Evolutionary conservation across 306 rosid genomes (phyloP), one percentile per base, ranked within the genome.

Genomic region (Casuarina glauca): DNA sequence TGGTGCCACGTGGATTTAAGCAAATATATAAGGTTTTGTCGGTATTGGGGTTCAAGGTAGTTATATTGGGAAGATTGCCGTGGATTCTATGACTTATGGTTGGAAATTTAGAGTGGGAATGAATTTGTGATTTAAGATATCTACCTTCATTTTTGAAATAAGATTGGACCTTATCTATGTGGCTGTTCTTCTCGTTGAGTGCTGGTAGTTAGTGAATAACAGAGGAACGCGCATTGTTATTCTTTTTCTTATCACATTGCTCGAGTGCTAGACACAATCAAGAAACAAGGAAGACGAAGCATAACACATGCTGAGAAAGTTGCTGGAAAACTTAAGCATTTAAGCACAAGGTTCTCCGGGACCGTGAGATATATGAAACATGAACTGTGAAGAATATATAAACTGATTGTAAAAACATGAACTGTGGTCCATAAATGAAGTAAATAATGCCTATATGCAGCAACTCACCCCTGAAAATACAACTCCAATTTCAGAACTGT

Each of bases 401-500:
- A 64, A 39, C 12, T 8, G 49, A 66, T 41, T 8, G 12, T 39
- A 66, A 16, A 39, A 39, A 41, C 0, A 66, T 41, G 17, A 64
- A 64, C 15, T 16, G 50, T 42, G 12, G 17, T 42, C 35, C 26
- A 4, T 9, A 42, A 41, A 67, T 42, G 46, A 42, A 67, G 50
- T 5, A 4, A 44, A 42, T 67, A 38, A 58, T 7, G 7, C 1
- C 49, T 9, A 42, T 42, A 63, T 15, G 43, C 69, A 35, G 44
- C 68, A 12, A 5, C 69, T 36, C 69, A 63, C 10, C 45, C 4
- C 15, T 63, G 7, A 19, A 38, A 63, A 38, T 35, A 13, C 8
- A 38, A 63, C 41, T 38, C 44, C 67, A 57, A 43, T 73, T 60
- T 77, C 76, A 55, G 67, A 76, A 79, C 73, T 36, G 60, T 53